Conservation (phyloP, 225 moss, liverwort and hornwort genomes). For the Polytrichum formosum region DNA sequence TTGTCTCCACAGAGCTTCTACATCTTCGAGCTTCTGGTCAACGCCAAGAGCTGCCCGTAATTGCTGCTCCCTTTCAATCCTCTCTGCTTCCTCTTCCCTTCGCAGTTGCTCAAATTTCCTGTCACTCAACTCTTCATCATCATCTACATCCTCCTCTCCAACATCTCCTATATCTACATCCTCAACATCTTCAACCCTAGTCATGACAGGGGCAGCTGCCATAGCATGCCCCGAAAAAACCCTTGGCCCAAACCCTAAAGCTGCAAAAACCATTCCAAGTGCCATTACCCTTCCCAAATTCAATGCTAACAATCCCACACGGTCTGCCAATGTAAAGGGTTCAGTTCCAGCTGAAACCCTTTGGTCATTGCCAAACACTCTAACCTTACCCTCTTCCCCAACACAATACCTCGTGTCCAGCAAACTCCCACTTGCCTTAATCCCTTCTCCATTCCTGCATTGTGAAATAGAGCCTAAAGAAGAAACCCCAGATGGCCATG, state of each 20-base stretch:
- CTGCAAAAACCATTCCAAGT: constrained; percentile 53
- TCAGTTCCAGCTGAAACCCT: no score
- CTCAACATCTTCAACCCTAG: constrained; percentile 13
- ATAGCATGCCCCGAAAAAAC: constrained; percentile 38
- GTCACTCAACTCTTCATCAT: constrained; percentile 29
- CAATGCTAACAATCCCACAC: constrained; percentile 27
- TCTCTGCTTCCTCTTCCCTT: constrained; percentile 32
- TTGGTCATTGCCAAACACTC: no score
- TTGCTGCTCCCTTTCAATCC: constrained; percentile 38
- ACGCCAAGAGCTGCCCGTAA: constrained; percentile 33
- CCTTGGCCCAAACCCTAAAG: constrained; percentile 51
- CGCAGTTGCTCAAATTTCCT: constrained; percentile 39
- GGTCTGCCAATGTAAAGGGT: constrained; percentile 9
- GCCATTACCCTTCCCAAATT: constrained; percentile 57
- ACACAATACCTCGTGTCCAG: no score
- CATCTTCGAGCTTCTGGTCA: constrained; percentile 43
- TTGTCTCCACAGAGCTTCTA: constrained; percentile 39
- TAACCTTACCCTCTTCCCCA: no score
- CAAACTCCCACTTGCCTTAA: no score
- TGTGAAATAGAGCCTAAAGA: no score
- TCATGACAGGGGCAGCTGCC: constrained; percentile 38
- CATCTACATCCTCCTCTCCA: constrained; percentile 11
- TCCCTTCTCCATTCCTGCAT: no score
- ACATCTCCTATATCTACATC: constrained; percentile 1
- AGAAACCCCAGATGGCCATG: no score